Conservation (phyloP, 441 rosid genomes). For the Lepidium campestre region DNA sequence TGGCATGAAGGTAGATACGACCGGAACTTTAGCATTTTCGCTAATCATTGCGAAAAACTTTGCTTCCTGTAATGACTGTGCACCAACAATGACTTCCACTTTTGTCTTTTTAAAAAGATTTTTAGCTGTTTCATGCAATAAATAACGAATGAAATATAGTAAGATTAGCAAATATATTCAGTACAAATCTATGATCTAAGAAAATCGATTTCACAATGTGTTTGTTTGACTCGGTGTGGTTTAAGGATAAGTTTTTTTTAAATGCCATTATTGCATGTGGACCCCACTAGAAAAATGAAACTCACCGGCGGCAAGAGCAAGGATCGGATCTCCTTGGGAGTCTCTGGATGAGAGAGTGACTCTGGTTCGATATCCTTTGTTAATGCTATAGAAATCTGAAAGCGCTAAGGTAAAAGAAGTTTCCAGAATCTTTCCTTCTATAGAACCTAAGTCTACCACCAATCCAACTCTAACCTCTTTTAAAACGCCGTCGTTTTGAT, state of each 20-base stretch:
- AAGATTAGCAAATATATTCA: neutral
- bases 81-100: constrained; percentile 34
- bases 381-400: constrained; percentile 26
- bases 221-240: neutral
- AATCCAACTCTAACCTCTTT: constrained; percentile 21
- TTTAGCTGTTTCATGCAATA: constrained; percentile 2
- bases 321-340: constrained; percentile 28
- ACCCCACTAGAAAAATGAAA: neutral
- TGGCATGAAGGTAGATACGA: constrained; percentile 25
- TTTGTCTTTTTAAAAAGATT: constrained; percentile 17
- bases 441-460: constrained; percentile 25
- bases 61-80: constrained; percentile 28
- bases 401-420: constrained; percentile 26
- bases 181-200: neutral
- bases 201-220: too few species aligned
- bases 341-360: constrained; percentile 19
- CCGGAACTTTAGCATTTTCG: constrained; percentile 23
- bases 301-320: constrained; percentile 23
- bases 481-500: neutral
- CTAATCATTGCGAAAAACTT: constrained; percentile 27
- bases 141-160: neutral
- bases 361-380: constrained; percentile 25
- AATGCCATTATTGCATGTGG: too few species aligned
- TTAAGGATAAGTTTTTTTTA: neutral
- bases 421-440: constrained; percentile 21